phyloP scores from a whole-genome alignment of 2,329 filamentous ascomycete species.

The Nemania sp. region DNA sequence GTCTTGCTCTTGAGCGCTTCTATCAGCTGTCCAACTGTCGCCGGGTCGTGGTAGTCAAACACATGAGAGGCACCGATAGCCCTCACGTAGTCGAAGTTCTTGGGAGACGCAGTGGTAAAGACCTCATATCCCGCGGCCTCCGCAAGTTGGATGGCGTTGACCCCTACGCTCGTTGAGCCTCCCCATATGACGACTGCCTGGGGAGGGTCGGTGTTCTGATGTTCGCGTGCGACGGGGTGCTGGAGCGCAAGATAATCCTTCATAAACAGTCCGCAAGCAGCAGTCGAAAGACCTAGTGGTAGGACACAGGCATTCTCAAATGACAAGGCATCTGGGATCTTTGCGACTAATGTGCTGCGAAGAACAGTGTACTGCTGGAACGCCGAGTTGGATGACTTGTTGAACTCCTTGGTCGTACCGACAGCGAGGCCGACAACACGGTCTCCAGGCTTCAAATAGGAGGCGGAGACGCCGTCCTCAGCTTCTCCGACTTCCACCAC shows the following conservation, averaged over 20 bases:
- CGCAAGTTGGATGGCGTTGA: constrained; percentile 4
- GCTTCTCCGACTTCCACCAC: not conserved
- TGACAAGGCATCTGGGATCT: not conserved
- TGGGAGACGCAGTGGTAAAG: not conserved
- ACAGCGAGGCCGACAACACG: not conserved
- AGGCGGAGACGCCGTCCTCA: not conserved
- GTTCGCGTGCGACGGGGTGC: not conserved
- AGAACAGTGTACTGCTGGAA: not conserved
- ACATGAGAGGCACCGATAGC: not conserved
- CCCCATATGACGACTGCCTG: not conserved
- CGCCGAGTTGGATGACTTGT: not conserved
- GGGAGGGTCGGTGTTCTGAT: not conserved
- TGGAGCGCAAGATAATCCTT: not conserved
- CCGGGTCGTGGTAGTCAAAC: constrained; percentile 2
- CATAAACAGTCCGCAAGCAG: not conserved
- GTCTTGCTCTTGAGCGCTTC: too few relatives aligned
- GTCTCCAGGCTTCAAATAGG: not conserved
- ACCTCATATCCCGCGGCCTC: not conserved
- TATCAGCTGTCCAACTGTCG: too few relatives aligned
- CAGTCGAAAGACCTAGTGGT: not conserved
- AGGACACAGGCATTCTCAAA: not conserved
- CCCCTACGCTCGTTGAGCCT: constrained; percentile 8
- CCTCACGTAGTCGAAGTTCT: constrained; percentile 7
- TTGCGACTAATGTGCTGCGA: not conserved
- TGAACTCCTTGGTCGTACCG: too few relatives aligned